Evolutionary conservation across 495 filamentous ascomycete genomes (phyloP).

Genomic region (Penicilliopsis zonata): DNA sequence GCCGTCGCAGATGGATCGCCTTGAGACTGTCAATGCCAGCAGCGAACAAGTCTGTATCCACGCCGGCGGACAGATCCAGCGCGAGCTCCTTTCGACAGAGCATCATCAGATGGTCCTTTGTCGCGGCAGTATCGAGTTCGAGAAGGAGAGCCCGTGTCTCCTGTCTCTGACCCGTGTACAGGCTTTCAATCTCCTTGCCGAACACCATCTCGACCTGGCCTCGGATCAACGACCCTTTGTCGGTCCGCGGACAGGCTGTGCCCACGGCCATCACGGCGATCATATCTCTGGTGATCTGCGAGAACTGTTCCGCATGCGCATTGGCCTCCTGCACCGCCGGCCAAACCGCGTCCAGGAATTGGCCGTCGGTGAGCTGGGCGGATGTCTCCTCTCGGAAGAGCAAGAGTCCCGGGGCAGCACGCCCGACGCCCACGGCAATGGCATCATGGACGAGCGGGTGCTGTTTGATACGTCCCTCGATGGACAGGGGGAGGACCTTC

Average conservation of each 20-base stretch:
- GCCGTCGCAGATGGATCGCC: slow-evolving; percentile 41
- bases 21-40: slow-evolving; percentile 50
- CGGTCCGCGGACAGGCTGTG: slow-evolving; percentile 35
- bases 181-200: slow-evolving; percentile 30
- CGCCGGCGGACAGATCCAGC: slow-evolving; percentile 22
- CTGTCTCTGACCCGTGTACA: slow-evolving; percentile 29
- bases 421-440: slow-evolving; percentile 44
- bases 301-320: slow-evolving; percentile 36
- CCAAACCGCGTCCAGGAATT: slow-evolving; percentile 35
- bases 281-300: slow-evolving; percentile 43
- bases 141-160: slow-evolving; percentile 12
- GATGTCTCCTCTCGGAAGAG: slow-evolving; percentile 30
- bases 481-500: slow-evolving; percentile 52
- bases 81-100: slow-evolving; percentile 28
- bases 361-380: slow-evolving; percentile 18
- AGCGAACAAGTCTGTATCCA: slow-evolving; percentile 38
- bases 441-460: slow-evolving; percentile 41
- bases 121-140: slow-evolving; percentile 21
- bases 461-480: slow-evolving; percentile 45
- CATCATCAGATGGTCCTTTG: slow-evolving; percentile 29
- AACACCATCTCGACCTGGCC: slow-evolving; percentile 38
- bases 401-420: slow-evolving; percentile 39
- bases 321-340: slow-evolving; percentile 38
- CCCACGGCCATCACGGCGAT: slow-evolving; percentile 29
- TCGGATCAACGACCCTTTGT: slow-evolving; percentile 46